Evolutionary conservation across 2,329 filamentous ascomycete genomes (phyloP), one percentile per base, ranked within the genome.

Genomic region (Colletotrichum sp.): DNA sequence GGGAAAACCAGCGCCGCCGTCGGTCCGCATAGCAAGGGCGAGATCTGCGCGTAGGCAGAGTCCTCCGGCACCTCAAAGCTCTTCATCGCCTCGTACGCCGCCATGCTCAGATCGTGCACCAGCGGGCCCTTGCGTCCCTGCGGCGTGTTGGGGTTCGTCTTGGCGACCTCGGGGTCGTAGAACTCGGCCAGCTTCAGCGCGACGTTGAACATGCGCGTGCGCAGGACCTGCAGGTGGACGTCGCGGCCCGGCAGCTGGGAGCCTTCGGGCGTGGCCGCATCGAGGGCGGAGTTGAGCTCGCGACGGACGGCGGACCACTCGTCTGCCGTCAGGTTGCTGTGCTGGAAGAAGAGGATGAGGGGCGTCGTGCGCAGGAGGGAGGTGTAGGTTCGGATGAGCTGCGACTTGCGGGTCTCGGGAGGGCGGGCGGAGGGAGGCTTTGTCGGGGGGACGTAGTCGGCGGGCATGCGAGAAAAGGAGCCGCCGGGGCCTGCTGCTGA

Each of bases 391-490:
- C 96, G 92, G 72, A 92, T 88, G 73, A 98, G 89, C 84, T 99
- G 97, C 18, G 95, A 93, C 86, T 98, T 98, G 82, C 96, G 93
- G 80, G 93, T 93, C 81, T 98, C 94, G 61, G 96, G 91, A 24
- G 93, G 93, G 81, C 96, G 94, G 82, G 97, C 93, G 69, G 94
- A 98, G 6, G 95, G 95, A 4, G 96, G 96, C 83, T 98, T 95
- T 1, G 92, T 93, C 0, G 92, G 90, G 85, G 89, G 93, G 3
- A 87, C 83, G 76, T 88, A 87, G 77, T 89, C 84, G 72, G 85
- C 82, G 2, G 87, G 87, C 31, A 87, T 79, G 38, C 77, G 81
- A 24, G 86, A 54, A 12, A 73, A 67, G 12, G 58, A 57, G n/a
- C 66, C 61, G 21, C 79, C 71, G 21, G 77, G 73, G 8, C 77